Evolutionary conservation across 2,329 filamentous ascomycete species (phyloP).

Genomic region (Penicillium digitatum): DNA sequence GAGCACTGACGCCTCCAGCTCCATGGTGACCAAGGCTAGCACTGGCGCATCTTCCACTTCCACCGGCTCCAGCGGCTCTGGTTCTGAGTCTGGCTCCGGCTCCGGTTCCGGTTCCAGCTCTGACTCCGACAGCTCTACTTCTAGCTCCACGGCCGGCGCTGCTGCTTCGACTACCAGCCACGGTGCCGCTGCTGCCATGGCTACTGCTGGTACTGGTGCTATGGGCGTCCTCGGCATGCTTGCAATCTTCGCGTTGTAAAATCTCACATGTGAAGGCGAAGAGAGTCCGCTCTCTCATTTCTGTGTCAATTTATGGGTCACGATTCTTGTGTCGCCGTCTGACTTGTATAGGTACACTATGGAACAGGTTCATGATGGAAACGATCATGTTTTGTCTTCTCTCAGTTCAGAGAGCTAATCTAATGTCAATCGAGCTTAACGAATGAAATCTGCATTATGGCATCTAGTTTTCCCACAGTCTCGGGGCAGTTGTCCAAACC

Average conservation of each 20-base stretch:
- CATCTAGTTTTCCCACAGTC: background rate
- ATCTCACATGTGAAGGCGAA: background rate
- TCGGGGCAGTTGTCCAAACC: background rate
- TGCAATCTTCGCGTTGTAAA: constrained; percentile 42
- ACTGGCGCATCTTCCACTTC: constrained; percentile 1
- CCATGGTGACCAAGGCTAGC: background rate
- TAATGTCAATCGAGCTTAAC: constrained; percentile 17
- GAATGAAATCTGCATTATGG: constrained; percentile 1
- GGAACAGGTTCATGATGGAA: constrained; percentile 10
- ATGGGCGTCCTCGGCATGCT: constrained; percentile 42
- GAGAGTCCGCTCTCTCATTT: background rate
- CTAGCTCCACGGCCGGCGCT: constrained; percentile 4
- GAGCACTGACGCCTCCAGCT: background rate
- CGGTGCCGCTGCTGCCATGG: constrained; percentile 29
- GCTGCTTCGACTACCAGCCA: constrained; percentile 12
- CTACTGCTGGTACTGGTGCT: constrained; percentile 31
- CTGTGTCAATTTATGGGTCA: constrained; percentile 14
- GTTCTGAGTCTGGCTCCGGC: constrained; percentile 20
- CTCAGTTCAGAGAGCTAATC: constrained; percentile 2
- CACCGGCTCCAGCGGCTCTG: constrained; percentile 11
- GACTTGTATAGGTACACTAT: constrained; percentile 19
- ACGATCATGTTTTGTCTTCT: constrained; percentile 3
- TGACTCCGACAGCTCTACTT: constrained; percentile 13
- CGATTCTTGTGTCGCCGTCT: constrained; percentile 11
- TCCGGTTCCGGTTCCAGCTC: constrained; percentile 14